Evolutionary conservation across 352 stramenopile species (phyloP).

Genomic region (Phytophthora syringae): DNA sequence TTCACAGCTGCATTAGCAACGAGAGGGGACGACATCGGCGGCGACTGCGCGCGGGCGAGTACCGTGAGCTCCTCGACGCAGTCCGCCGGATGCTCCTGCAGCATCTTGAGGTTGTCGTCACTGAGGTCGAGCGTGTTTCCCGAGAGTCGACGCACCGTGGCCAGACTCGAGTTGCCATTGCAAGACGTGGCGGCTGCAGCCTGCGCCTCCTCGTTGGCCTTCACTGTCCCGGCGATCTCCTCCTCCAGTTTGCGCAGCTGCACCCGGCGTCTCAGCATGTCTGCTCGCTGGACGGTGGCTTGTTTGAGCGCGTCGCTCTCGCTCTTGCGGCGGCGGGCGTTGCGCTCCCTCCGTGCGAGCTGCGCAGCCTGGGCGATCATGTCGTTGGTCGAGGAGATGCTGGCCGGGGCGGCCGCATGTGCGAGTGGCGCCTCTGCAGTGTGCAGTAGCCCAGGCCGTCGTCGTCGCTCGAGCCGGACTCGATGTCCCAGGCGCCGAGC

Average conservation of each 20-base stretch:
- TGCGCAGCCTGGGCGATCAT: conserved; percentile 19
- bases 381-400: conserved; percentile 15
- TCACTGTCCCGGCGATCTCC: conserved; percentile 75
- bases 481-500: conserved; percentile 52
- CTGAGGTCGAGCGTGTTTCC: conserved; percentile 43
- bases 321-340: conserved; percentile 67
- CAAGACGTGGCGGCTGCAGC: conserved; percentile 14
- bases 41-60: conserved; percentile 38
- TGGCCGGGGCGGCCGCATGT: conserved; percentile 29
- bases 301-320: conserved; percentile 70
- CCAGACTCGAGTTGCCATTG: conserved; percentile 5
- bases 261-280: conserved; percentile 71
- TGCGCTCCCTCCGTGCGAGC: conserved; percentile 31
- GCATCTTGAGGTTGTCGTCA: conserved; percentile 58
- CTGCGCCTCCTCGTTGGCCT: conserved; percentile 53
- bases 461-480: conserved; percentile 55
- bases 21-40: conserved; percentile 8
- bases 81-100: conserved; percentile 67
- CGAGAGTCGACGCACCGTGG: conserved; percentile 27
- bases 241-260: conserved; percentile 72
- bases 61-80: conserved; percentile 65
- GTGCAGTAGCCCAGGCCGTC: conserved; percentile 22
- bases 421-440: conserved; percentile 26
- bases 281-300: conserved; percentile 55
- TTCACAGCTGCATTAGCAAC: conserved; percentile 8